These are phyloP conservation scores for Colletotrichum endophyticum DNA, from an alignment of 2,329 filamentous ascomycete species.

Conservation along the genomic window DNA sequence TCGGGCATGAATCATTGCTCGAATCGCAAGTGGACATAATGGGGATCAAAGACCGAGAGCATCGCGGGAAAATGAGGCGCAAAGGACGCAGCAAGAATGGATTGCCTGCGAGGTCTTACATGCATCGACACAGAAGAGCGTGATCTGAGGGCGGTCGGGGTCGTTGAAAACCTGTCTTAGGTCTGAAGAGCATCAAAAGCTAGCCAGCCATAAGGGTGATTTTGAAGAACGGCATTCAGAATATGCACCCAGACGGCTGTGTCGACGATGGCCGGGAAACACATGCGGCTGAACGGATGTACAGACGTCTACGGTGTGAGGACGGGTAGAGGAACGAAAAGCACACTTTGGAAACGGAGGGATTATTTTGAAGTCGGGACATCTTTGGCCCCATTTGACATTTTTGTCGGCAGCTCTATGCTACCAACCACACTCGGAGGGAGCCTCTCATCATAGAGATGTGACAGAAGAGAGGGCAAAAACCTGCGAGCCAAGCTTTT, in stretches of 20 bases:
- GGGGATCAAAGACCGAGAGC: background rate
- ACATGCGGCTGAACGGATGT: background rate
- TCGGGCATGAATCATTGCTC: background rate
- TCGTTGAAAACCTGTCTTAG: background rate
- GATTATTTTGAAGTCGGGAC: slow-evolving; percentile 12
- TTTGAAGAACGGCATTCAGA: background rate
- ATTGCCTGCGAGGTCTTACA: background rate
- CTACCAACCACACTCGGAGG: slow-evolving; percentile 17
- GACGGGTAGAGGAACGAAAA: background rate
- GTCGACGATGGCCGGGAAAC: background rate
- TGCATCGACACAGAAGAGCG: background rate
- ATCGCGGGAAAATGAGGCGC: background rate
- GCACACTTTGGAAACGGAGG: background rate
- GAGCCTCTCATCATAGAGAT: slow-evolving; percentile 6
- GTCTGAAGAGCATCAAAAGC: background rate
- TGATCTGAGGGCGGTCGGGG: background rate
- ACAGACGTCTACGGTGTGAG: background rate
- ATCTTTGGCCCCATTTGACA: slow-evolving; percentile 21
- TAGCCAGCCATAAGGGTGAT: background rate
- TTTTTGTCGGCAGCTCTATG: slow-evolving; percentile 20
- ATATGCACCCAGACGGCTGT: background rate
- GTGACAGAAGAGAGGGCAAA: background rate
- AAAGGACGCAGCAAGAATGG: background rate
- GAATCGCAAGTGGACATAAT: background rate
- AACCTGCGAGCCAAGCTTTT: slow-evolving; percentile 14